Base-by-base conservation (phyloP, 805 yeast species). In the Schizosaccharomyces cryophilus region DNA sequence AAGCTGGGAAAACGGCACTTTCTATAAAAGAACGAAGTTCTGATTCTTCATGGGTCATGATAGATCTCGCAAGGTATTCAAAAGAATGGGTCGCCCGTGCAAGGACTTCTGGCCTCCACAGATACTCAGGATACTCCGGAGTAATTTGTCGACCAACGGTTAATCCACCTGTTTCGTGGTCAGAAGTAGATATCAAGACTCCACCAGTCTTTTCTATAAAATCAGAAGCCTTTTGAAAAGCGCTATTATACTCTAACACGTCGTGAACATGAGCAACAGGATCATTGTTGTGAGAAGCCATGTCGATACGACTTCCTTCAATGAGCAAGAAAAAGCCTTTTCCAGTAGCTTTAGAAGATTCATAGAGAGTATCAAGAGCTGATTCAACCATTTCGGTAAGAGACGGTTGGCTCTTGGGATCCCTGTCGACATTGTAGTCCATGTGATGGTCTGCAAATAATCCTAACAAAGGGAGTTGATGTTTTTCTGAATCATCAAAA, bases 161-260 rank as follows among this genome's bases (percentile, higher is more conserved):
- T 64, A 89, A 76, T 0, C 96, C 97, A 64, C 97, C 97, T 30
- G 96, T 89, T 70, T 89, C 97, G 73, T 89, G 97, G 70, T 89
- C 96, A 29, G 94, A 84, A 1, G 95, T 87, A 30, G 90, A 81
- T 54, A 89, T 75, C 51, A 87, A 78, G 56, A 84, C 74, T 66
- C 87, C 95, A 13, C 78, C 81, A 60, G 84, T 87, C 7, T 75
- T 69, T 65, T 83, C 81, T 24, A 29, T 29, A 51, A 24, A 51
- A 54, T 85, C 80, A 61, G 80, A 71, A 2, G 83, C 95, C 11
- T 86, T 84, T 63, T 78, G 71, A 72, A 85, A 87, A 3, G 95
- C 88, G 63, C 80, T 80, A 69, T 86, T 95, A 70, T 81, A 89
- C 1, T 94, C 95, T 66, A 88, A 73, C 3, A 87, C 90, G 72